Percentiles rank a stretch among this genome's conserved stretches.
Evolutionary conservation across 2,329 filamentous ascomycete species (phyloP).

Genomic region (Clathrospora elynae): DNA sequence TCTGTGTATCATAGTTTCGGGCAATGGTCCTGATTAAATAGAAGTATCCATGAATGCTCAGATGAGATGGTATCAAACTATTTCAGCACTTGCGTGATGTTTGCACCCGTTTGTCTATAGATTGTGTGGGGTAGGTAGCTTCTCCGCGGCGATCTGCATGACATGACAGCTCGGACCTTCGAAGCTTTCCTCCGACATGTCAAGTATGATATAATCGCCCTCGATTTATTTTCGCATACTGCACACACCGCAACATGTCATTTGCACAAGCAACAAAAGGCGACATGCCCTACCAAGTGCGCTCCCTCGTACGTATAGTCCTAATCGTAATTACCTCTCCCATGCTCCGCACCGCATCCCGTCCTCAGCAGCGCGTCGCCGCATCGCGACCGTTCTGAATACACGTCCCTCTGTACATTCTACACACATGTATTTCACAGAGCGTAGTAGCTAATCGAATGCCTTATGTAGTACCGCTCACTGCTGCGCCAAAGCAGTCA

Average conservation of each 20-base stretch:
- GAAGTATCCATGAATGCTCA: not conserved
- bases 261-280: conserved; percentile 43
- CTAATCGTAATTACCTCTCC: not conserved
- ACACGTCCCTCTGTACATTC: no score
- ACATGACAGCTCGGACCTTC: conserved; percentile 34
- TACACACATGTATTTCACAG: not conserved
- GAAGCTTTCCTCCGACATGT: conserved; percentile 35
- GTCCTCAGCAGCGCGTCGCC: conserved; percentile 3
- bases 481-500: conserved; percentile 83
- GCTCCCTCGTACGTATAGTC: conserved; percentile 45
- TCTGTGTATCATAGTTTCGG: conserved; percentile 4
- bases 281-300: conserved; percentile 48
- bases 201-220: no score
- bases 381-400: not conserved
- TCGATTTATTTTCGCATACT: conserved; percentile 34
- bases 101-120: not conserved
- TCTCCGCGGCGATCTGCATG: conserved; percentile 3
- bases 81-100: no score
- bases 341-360: not conserved
- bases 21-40: not conserved
- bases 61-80: no score
- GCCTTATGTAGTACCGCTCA: conserved; percentile 75
- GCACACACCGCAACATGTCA: conserved; percentile 36
- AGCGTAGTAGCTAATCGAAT: not conserved
- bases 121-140: not conserved